Conservation (phyloP, 2,329 filamentous ascomycete species). For the Blumeria graminis region DNA sequence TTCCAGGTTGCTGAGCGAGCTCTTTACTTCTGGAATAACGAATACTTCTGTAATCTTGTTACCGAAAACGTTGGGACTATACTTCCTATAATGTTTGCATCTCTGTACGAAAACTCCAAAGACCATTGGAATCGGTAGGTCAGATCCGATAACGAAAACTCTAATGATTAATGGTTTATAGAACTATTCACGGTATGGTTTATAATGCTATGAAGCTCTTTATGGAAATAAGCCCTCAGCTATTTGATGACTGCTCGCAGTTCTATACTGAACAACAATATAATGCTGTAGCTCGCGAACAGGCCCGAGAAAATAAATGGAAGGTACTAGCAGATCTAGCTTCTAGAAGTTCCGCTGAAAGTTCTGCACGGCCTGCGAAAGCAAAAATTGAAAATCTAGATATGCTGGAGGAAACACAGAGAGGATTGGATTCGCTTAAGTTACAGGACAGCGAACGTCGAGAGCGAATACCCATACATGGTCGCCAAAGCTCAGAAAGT, state of each 20-base stretch:
- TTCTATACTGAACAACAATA: slow-evolving; percentile 96
- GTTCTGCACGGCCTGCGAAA: slow-evolving; percentile 18
- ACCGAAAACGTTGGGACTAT: slow-evolving; percentile 98
- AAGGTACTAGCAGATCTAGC: slow-evolving; percentile 64
- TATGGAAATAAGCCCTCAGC: slow-evolving; percentile 97
- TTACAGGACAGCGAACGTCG: slow-evolving; percentile 57
- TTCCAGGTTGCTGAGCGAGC: slow-evolving; percentile 97
- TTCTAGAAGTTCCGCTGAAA: slow-evolving; percentile 33
- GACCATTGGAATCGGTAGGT: slow-evolving; percentile 92
- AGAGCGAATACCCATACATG: slow-evolving; percentile 28
- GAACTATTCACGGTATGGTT: slow-evolving; percentile 98
- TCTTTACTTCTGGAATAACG: slow-evolving; percentile 99
- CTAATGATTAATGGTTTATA: slow-evolving; percentile 20
- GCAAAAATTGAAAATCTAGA: slow-evolving; percentile 51
- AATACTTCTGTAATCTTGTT: slow-evolving; percentile 98
- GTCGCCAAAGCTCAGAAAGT: slow-evolving; percentile 34
- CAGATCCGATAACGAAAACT: slow-evolving; percentile 1
- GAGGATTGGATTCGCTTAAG: slow-evolving; percentile 71
- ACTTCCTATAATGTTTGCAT: slow-evolving; percentile 96
- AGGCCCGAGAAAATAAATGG: slow-evolving; percentile 68
- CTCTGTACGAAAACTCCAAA: slow-evolving; percentile 95
- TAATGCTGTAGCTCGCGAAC: slow-evolving; percentile 63
- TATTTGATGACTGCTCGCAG: slow-evolving; percentile 96
- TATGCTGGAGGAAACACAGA: slow-evolving; percentile 60
- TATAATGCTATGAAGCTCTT: slow-evolving; percentile 99